Conservation (phyloP, 257 asterid genomes). For the Solanum dulcamara region DNA sequence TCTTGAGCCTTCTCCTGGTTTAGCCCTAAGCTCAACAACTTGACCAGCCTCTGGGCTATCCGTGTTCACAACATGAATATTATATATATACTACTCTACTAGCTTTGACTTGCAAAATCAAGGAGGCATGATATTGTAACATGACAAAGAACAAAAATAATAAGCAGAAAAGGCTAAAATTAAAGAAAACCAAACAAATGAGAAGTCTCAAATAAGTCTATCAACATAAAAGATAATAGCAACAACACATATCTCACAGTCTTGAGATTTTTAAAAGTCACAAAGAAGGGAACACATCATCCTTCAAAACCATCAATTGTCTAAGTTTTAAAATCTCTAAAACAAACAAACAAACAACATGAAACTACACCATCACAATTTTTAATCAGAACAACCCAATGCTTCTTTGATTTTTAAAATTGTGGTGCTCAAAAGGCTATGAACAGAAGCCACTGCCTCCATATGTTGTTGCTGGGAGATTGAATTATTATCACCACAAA, state of each 20-base stretch:
- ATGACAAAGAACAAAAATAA: not conserved
- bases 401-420: conserved; percentile 32
- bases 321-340: not conserved
- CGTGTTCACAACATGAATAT: not conserved
- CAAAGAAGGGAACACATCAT: not conserved
- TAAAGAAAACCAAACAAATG: not conserved
- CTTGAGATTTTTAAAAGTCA: not conserved
- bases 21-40: not conserved
- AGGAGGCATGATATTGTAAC: not conserved
- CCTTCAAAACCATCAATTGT: not conserved
- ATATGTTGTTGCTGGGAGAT: conserved; percentile 22
- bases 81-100: not conserved
- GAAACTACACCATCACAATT: not conserved
- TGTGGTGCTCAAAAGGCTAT: conserved; percentile 37
- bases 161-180: not conserved
- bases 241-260: not conserved
- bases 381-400: conserved; percentile 13
- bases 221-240: not conserved
- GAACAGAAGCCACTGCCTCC: conserved; percentile 38
- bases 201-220: not conserved
- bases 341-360: not conserved
- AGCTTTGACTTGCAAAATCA: not conserved
- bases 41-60: too few relatives aligned
- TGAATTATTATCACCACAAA: not conserved
- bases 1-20: not conserved